Base-by-base conservation (phyloP, 2,329 filamentous ascomycete genomes). In the Helminthosporium solani region DNA sequence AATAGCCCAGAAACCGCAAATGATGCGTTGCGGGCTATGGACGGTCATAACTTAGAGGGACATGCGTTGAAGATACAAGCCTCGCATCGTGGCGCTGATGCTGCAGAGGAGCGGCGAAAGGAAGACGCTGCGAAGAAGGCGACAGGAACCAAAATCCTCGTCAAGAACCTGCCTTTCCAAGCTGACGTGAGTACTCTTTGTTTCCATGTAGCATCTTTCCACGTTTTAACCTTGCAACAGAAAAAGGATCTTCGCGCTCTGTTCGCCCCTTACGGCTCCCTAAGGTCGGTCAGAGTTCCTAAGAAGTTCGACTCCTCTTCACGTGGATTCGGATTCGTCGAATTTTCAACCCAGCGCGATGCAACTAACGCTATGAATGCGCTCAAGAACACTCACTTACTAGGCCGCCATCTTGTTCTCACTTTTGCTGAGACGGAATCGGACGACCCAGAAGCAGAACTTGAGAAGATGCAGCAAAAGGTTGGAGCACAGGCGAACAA, bases 131-230 rank as follows among this genome's bases (percentile, higher is more conserved):
- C 86, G 40, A 95, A 90, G 78, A 95, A 92, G 71, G 74, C 82
- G 40, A 84, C 88, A 19, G 82, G 84, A 57, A 96, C 91, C 38
- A 97, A 97, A 79, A 87, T 99, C 65, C 86, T 97, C 72, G 87
- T 99, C 76, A 99, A 97, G 78, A 99, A 99, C 76, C 75, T 99
- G 71, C 92, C 94, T 16, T 99, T 99, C 75, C 90, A 97, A 75
- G 87, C 88, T 46, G 64, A 60, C 47, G 63, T 65, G 57, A 54
- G 62, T 54, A 14, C 40, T 36, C 34, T 46, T 48, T 40, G 38
- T 50, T 19, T 42, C 33, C 20, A 34, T 40, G 16, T n/a, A 23
- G 14, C 41, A 21, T 33, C 19, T 21, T 37, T 42, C 33, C 49
- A 38, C 30, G 30, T 56, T 46, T 56, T 65, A 55, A 65, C 46